Base-by-base conservation (phyloP, 805 yeast species). In the Candida quercuum region DNA sequence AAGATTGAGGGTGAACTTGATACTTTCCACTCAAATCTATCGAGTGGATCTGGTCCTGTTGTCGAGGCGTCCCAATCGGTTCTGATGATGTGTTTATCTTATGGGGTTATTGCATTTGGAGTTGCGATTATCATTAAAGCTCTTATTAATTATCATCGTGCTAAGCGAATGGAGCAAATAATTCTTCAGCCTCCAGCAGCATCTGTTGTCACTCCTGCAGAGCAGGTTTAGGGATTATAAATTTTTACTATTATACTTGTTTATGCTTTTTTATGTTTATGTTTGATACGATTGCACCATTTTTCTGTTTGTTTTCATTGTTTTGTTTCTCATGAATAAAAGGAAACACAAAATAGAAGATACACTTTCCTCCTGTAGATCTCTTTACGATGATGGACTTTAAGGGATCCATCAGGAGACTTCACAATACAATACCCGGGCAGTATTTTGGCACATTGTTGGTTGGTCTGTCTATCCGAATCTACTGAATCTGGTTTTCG, bases 101-200 rank as follows among this genome's bases (percentile, higher is more conserved):
- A 77, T 36, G 69, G 73, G 1, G 63, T 86, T 27, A 77, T 86
- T 35, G 67, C 79, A 1, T 64, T 84, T 32, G 98, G 98, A 2
- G 54, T 72, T 2, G 69, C 81, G 38, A 67, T 91, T 5, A 61
- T 81, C 10, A 40, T 78, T 14, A 84, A 81, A 52, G 78, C 95
- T 11, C 44, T 84, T n/a, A 61, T 71, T 32, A 93, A 84, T 55
- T 91, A 81, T 57, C 69, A 71, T 46, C 69, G 78, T 45, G 93
- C 91, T n/a, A 78, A 82, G 55, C 75, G 74, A 51, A 79, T 80
- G 76, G 96, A 89, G 56, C 64, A 62, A 40, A 71, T 66, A 17
- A 81, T 86, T 21, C 57, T 76, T 46, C 63, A 68, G 16, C 74
- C 78, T 14, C 69, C 69, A 14, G 28, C 55, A 8, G 38, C 35